Conservation (phyloP, 441 rosid species). For the Rhodomyrtus psidioides region DNA sequence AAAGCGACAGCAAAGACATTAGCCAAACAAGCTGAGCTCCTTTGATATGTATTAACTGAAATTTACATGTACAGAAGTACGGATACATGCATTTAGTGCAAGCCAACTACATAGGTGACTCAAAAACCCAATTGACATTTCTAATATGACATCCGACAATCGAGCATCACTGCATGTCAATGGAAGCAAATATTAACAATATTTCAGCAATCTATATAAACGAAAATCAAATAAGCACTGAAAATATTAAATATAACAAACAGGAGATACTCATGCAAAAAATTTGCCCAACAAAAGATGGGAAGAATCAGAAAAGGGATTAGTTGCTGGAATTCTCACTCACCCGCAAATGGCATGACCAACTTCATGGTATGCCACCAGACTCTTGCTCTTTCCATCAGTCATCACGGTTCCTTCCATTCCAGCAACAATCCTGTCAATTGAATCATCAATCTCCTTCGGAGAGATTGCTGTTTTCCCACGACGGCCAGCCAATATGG, state of each 20-base stretch:
- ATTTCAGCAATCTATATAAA: background rate
- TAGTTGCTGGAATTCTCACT: constrained; percentile 11
- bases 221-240: background rate
- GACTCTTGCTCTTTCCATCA: constrained; percentile 93
- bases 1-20: background rate
- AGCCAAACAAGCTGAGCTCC: background rate
- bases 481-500: constrained; percentile 92
- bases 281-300: background rate
- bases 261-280: background rate
- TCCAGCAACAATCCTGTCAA: constrained; percentile 97
- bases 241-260: background rate
- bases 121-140: background rate
- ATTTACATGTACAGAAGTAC: background rate
- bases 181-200: background rate
- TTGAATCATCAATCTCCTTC: constrained; percentile 91
- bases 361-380: constrained; percentile 95
- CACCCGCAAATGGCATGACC: constrained; percentile 95
- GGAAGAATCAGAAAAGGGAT: background rate
- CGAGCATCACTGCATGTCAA: background rate
- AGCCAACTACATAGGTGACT: background rate
- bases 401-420: constrained; percentile 99
- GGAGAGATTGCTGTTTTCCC: constrained; percentile 83
- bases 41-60: background rate
- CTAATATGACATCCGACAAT: background rate
- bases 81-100: background rate